A percentile compares a stretch with the other conserved stretches of the same genome.
phyloP scores from a whole-genome alignment of 163 green algal species.

The Botryococcus braunii region DNA sequence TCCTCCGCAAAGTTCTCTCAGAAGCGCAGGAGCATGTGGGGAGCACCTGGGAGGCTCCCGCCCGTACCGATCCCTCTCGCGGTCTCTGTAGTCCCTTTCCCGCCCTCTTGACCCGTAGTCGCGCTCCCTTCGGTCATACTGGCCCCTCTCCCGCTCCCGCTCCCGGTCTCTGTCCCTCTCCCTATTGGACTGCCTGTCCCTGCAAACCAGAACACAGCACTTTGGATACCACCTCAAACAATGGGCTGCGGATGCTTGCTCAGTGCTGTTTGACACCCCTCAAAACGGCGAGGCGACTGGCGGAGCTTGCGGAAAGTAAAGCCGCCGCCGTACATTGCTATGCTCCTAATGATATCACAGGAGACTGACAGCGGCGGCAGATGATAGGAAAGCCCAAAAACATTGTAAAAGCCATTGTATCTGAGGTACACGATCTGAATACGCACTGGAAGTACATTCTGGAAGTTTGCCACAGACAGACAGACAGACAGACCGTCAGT shows the following conservation, averaged over 20 bases:
- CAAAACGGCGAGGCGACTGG: background rate
- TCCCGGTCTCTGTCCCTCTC: slow-evolving; percentile 1
- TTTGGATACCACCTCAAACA: background rate
- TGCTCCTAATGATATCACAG: too few species aligned
- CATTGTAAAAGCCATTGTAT: too few species aligned
- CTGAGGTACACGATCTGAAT: too few species aligned
- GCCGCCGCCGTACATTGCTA: background rate
- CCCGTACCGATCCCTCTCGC: slow-evolving; percentile 1
- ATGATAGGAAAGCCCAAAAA: too few species aligned
- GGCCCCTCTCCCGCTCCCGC: background rate
- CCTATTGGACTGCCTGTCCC: background rate
- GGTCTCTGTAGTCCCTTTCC: background rate
- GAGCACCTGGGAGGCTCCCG: too few species aligned
- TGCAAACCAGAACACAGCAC: background rate
- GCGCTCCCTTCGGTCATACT: background rate
- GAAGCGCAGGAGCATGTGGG: too few species aligned
- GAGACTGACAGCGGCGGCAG: too few species aligned
- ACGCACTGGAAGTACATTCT: too few species aligned
- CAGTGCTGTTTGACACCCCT: background rate
- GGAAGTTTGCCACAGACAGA: too few species aligned
- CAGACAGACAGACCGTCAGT: too few species aligned
- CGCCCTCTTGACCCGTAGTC: background rate
- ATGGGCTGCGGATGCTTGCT: background rate
- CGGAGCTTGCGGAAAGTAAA: background rate
- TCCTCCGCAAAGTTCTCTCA: too few species aligned